Evolutionary conservation across 768 basidiomycete genomes (phyloP).

Genomic region (Termitomyces sp.): DNA sequence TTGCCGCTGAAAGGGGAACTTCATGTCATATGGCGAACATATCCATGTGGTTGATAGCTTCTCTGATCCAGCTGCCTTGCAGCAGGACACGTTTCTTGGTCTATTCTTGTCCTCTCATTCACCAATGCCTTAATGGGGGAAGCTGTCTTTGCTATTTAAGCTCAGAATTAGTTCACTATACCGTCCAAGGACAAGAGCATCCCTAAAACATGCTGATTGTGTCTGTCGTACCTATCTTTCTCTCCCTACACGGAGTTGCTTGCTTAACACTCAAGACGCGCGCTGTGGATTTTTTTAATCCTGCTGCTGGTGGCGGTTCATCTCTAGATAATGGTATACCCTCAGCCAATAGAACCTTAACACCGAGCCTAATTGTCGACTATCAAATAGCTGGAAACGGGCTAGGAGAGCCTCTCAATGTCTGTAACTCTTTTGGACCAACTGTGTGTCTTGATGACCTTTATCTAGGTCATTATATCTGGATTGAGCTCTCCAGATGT

Average conservation of each 20-base stretch:
- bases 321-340: constrained; percentile 56
- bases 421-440: constrained; percentile 32
- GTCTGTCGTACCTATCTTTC: not conserved
- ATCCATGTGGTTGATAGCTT: not conserved
- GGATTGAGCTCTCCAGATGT: constrained; percentile 52
- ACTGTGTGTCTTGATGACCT: not conserved
- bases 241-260: not conserved
- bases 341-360: not conserved
- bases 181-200: not conserved
- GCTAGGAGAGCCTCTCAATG: constrained; percentile 73
- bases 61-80: not conserved
- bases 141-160: not conserved
- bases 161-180: not conserved
- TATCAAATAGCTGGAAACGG: constrained; percentile 23
- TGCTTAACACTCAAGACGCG: constrained; percentile 10
- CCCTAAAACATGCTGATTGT: not conserved
- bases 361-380: not conserved
- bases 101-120: not conserved
- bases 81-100: not conserved
- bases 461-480: constrained; percentile 54
- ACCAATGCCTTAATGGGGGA: not conserved
- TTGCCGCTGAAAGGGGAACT: not conserved
- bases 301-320: constrained; percentile 45
- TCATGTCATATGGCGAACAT: not conserved
- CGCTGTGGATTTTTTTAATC: constrained; percentile 34